These are phyloP conservation scores for Colletotrichum lindemuthianum DNA, from an alignment of 2,329 filamentous ascomycete species.

Conservation along the genomic window DNA sequence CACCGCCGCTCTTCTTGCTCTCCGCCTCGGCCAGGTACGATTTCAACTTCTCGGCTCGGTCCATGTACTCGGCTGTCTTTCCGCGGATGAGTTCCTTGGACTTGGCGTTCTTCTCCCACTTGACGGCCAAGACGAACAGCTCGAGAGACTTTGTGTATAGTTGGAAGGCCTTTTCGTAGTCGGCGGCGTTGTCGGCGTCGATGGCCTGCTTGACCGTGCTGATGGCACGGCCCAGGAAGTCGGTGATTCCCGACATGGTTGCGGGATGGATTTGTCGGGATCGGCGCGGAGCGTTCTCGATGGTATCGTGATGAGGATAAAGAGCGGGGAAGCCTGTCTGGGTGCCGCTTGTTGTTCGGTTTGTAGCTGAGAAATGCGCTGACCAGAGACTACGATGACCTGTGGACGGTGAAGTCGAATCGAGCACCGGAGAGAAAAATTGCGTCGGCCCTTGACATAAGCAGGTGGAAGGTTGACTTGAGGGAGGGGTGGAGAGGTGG, in stretches of 20 bases:
- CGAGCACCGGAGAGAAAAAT: slow-evolving; percentile 1
- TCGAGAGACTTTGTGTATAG: slow-evolving; percentile 96
- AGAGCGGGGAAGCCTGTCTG: slow-evolving; percentile 31
- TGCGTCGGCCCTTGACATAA: slow-evolving; percentile 26
- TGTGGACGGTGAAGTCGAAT: slow-evolving; percentile 8
- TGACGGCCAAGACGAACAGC: slow-evolving; percentile 97
- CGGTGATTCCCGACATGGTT: slow-evolving; percentile 86
- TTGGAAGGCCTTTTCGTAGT: slow-evolving; percentile 97
- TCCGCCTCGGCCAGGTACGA: slow-evolving; percentile 83
- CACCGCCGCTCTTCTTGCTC: slow-evolving; percentile 73
- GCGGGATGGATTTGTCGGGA: slow-evolving; percentile 24
- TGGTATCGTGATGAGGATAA: slow-evolving; percentile 18
- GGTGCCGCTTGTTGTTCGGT: slow-evolving; percentile 12
- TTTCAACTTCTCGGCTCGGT: slow-evolving; percentile 98
- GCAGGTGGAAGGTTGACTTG: slow-evolving; percentile 10
- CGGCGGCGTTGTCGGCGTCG: slow-evolving; percentile 91
- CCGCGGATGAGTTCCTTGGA: slow-evolving; percentile 97
- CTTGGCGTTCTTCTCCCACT: slow-evolving; percentile 99
- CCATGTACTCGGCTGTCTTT: slow-evolving; percentile 97
- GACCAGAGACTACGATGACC: neutral
- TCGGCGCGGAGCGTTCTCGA: neutral
- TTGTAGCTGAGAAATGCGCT: neutral
- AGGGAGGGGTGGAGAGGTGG: slow-evolving; percentile 20
- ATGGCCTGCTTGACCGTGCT: slow-evolving; percentile 98
- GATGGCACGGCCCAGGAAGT: slow-evolving; percentile 97